Evolutionary conservation across 768 basidiomycete genomes (phyloP), one percentile per base, ranked within the genome.

Genomic region (Asterophora lycoperdoides): DNA sequence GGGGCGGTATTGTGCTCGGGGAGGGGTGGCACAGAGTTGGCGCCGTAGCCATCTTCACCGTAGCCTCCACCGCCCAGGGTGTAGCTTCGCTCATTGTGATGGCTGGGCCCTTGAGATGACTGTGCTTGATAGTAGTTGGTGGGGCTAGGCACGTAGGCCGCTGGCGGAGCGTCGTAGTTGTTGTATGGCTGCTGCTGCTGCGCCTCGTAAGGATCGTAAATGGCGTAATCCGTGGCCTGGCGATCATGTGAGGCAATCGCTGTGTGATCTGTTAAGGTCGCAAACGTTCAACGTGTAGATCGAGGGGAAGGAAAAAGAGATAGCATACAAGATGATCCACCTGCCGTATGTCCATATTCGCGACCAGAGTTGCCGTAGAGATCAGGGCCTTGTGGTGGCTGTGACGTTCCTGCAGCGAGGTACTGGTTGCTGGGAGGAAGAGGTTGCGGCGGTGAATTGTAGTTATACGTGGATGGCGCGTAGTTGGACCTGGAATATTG

Each of bases 41-140:
- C 58, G 4, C 54, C 55, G 18, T 56, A 51, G 15, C 56, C 53
- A 20, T 56, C 29, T 26, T 76, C 80, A 48, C 41, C 8, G 17
- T 86, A 86, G 7, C 76, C 75, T 45, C 74, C 74, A 15, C 79
- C 81, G 5, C 79, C 77, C 26, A 78, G 70, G 6, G 79, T 75
- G 61, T 86, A 81, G 46, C 67, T 73, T n/a, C 74, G 77, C 28
- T 80, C 75, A 23, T 68, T 66, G 20, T 68, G 66, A 23, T 65
- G 48, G 42, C 52, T 41, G 44, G 61, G 46, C 13, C 41, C 52
- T 45, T 35, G 14, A 60, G 54, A 41, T 46, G 41, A 44, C 53
- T 64, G 56, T 41, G 49, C 48, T 72, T 76, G 67, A 77, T 80
- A 4, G 65, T 60, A 35, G 74, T 49, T 47, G 11, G 51, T 52